Base-by-base conservation (phyloP, 2,329 filamentous ascomycete genomes). In the Biscogniauxia mediterranea region DNA sequence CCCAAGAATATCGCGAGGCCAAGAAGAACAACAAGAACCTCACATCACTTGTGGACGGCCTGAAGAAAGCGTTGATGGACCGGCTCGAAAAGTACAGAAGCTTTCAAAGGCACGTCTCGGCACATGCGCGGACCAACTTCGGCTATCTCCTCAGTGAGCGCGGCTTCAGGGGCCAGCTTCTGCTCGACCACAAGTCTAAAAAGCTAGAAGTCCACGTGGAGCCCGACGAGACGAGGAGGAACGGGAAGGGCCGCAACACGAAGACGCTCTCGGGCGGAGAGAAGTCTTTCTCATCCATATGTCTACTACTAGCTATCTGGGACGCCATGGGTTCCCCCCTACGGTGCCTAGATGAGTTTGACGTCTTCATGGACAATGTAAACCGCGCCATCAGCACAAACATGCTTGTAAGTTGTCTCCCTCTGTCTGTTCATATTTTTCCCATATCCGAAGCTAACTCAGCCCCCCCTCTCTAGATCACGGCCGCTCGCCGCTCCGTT, bases 351-450 rank as follows among this genome's bases (percentile, higher is more conserved):
- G 95, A 99, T 76, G 95, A 99, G 77, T 99, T 98, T 73, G 95
- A 99, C 74, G 95, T 99, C 32, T 99, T 97, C 81, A 99, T 99
- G 95, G 95, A 99, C 77, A 92, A 90, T 68, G 92, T 98, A 61
- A 99, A 99, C 76, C 88, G 95, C 63, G 92, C 91, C 59, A 91
- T 96, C 68, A 96, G 92, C 73, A 97, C 96, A 69, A 90, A 91
- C 65, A 92, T 99, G 89, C 90, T 99, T 76, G 90, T 92, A 79
- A 80, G 88, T 83, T 15, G 53, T 28, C 20, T 52, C 15, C 1
- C 51, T 56, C n/a, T 28, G n/a, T 32, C 23, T 25, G 52, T 15
- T 25, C 21, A 26, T 20, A 13, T n/a, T 19, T n/a, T 20, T 9
- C 17, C 28, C n/a, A 8, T 15, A n/a, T 23, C 52, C 58, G 49